These are phyloP conservation scores for Rhodotorula sp. DNA, from an alignment of 1,284 basidiomycete species.

Conservation along the genomic window DNA sequence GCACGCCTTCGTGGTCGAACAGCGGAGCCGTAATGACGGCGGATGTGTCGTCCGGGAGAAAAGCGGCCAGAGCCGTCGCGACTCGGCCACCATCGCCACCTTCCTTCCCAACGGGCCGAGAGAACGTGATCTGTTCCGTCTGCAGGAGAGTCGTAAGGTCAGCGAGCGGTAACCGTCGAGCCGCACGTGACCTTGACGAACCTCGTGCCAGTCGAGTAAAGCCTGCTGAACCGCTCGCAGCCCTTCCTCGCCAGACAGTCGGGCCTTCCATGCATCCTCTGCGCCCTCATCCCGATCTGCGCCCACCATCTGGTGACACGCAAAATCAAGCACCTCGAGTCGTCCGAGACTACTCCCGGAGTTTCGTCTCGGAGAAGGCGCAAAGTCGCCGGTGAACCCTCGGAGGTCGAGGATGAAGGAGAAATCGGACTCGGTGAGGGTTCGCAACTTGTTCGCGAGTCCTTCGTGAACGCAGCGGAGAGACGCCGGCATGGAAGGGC, in stretches of 20 bases:
- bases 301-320: neutral
- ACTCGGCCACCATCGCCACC: neutral
- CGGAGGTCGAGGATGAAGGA: slow-evolving; percentile 28
- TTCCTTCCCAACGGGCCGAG: neutral
- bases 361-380: neutral
- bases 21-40: slow-evolving; percentile 16
- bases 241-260: neutral
- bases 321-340: neutral
- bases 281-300: neutral
- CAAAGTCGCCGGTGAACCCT: neutral
- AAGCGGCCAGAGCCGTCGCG: neutral
- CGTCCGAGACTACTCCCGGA: neutral
- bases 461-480: neutral
- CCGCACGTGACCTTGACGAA: neutral
- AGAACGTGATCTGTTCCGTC: neutral
- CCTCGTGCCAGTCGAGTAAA: neutral
- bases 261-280: neutral
- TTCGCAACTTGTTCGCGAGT: neutral
- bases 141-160: neutral
- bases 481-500: no score
- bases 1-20: slow-evolving; percentile 29
- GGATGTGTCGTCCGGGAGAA: neutral
- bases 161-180: no score
- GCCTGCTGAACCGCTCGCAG: neutral
- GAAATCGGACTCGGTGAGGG: slow-evolving; percentile 9